phyloP scores from a whole-genome alignment of 2,329 filamentous ascomycete species.

The Fusarium sp. region DNA sequence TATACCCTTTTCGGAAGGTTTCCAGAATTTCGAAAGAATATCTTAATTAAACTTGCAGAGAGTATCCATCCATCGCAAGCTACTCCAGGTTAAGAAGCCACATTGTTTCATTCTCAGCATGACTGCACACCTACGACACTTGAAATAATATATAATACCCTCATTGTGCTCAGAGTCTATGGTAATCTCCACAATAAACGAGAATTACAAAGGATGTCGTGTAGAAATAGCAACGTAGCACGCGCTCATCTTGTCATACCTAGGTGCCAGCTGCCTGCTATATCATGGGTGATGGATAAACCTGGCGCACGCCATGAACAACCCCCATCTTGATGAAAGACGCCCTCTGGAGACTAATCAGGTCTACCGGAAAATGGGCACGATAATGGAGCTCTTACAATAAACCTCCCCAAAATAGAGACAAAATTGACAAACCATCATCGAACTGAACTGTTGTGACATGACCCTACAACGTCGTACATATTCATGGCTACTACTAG shows the following conservation, averaged over 20 bases:
- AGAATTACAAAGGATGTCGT: not conserved
- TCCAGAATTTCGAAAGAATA: slow-evolving; percentile 16
- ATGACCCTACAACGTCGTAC: not conserved
- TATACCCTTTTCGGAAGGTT: slow-evolving; percentile 23
- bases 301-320: not conserved
- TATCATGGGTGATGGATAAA: not conserved
- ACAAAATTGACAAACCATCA: slow-evolving; percentile 6
- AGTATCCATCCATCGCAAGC: not conserved
- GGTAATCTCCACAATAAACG: not conserved
- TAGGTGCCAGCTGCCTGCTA: not conserved
- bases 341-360: slow-evolving; percentile 3
- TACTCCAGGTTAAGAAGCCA: slow-evolving; percentile 14
- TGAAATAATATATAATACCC: not conserved
- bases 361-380: not conserved
- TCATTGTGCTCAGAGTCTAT: too few species aligned
- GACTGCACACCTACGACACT: not conserved
- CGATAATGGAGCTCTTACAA: not conserved
- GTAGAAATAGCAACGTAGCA: slow-evolving; percentile 13
- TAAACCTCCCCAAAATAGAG: slow-evolving; percentile 2
- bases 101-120: not conserved
- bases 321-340: not conserved
- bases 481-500: not conserved
- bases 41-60: slow-evolving; percentile 20
- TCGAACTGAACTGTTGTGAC: not conserved
- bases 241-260: slow-evolving; percentile 2